These are phyloP conservation scores for Anisodus tanguticus DNA, from an alignment of 257 asterid species.

Conservation along the genomic window DNA sequence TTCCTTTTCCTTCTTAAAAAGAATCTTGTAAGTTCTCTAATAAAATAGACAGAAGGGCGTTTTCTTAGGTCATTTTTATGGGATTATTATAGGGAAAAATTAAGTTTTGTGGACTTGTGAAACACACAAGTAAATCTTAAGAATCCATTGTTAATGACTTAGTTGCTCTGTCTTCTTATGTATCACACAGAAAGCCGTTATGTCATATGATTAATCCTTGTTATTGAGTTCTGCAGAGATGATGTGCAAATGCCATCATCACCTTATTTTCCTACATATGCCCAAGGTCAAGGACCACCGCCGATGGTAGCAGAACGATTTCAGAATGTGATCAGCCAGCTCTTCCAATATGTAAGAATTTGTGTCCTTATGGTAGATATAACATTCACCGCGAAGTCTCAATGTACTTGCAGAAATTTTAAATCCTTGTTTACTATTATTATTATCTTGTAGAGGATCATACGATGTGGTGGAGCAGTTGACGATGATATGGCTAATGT, in stretches of 20 bases:
- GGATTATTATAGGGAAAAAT: background rate
- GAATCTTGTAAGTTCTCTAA: background rate
- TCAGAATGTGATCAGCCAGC: conserved; percentile 91
- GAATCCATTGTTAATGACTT: background rate
- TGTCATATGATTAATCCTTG: background rate
- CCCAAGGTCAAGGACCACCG: conserved; percentile 91
- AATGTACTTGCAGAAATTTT: conserved; percentile 25
- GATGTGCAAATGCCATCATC: conserved; percentile 87
- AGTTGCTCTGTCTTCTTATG: background rate
- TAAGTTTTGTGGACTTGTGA: background rate
- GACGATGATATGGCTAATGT: conserved; percentile 98
- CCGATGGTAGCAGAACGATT: conserved; percentile 91
- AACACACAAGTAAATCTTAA: background rate
- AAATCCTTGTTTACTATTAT: background rate
- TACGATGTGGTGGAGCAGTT: conserved; percentile 96
- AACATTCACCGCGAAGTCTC: background rate
- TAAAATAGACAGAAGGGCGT: background rate
- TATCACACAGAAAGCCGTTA: too few relatives aligned
- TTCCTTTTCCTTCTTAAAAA: background rate
- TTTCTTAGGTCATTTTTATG: background rate
- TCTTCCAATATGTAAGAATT: conserved; percentile 78
- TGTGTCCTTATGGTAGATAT: background rate
- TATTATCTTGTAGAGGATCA: conserved; percentile 66
- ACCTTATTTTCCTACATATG: conserved; percentile 75
- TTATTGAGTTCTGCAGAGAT: conserved; percentile 51